A percentile compares a stretch with the other conserved stretches of the same genome.
Conservation (phyloP, 1,284 basidiomycete species). For the Trichosporon sp. region DNA sequence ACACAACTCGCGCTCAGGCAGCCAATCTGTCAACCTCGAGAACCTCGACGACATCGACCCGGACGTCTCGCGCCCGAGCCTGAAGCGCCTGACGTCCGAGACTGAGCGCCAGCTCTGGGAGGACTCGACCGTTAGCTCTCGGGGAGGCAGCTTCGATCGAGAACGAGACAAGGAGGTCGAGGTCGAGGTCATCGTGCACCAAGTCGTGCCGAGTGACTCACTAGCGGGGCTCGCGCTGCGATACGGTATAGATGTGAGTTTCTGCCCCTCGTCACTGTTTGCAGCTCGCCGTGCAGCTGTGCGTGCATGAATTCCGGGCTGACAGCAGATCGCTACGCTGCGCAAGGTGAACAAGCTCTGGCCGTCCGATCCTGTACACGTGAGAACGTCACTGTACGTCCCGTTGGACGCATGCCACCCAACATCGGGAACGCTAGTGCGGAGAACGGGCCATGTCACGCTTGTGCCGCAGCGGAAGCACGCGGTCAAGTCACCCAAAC, state of each 20-base stretch:
- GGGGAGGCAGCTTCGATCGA: neutral
- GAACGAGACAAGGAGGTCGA: conserved; percentile 35
- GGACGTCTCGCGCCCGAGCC: conserved; percentile 31
- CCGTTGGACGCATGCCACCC: conserved; percentile 54
- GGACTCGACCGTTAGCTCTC: conserved; percentile 14
- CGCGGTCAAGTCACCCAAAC: neutral
- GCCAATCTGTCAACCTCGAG: conserved; percentile 1
- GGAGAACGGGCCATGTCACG: conserved; percentile 38
- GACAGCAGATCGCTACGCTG: conserved; percentile 57
- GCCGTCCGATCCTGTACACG: conserved; percentile 80
- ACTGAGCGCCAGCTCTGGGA: conserved; percentile 41
- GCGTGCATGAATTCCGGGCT: neutral
- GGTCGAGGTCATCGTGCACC: conserved; percentile 50
- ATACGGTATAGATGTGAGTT: conserved; percentile 68
- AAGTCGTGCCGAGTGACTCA: conserved; percentile 68
- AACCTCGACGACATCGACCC: conserved; percentile 7
- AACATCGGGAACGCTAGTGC: conserved; percentile 33
- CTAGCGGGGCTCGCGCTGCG: conserved; percentile 76
- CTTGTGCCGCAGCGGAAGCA: conserved; percentile 26
- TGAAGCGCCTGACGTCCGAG: conserved; percentile 38
- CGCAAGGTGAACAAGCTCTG: conserved; percentile 82
- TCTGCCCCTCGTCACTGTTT: neutral
- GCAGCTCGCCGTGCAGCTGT: neutral
- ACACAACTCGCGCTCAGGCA: neutral
- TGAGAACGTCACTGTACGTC: conserved; percentile 73